phyloP scores from a whole-genome alignment of 2,329 filamentous ascomycete species.

The Verticillium zaregamsianum region DNA sequence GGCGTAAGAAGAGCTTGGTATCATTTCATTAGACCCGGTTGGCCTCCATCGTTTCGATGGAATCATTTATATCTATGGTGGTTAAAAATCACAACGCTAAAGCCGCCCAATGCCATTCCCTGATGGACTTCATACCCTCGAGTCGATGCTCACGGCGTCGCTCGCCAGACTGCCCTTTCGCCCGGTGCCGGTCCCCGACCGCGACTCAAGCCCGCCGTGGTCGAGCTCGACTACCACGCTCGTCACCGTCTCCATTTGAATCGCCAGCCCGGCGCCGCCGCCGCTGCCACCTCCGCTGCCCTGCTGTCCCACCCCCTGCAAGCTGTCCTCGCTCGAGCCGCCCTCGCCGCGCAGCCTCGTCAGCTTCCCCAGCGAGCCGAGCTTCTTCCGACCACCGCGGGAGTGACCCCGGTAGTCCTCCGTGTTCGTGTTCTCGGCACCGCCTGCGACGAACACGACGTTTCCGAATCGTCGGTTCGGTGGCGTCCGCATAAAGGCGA shows the following conservation, averaged over 20 bases:
- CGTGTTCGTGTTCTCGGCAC: slow-evolving; percentile 4
- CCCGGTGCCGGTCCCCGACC: background rate
- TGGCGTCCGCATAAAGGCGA: slow-evolving; percentile 41
- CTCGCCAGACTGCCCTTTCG: background rate
- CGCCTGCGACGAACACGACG: slow-evolving; percentile 28
- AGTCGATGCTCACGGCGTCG: background rate
- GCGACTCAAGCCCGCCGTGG: background rate
- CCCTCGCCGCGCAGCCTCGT: background rate
- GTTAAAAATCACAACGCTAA: slow-evolving; percentile 2
- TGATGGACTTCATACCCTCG: background rate
- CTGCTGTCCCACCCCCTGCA: background rate
- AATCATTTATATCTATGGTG: background rate
- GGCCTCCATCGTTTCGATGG: background rate
- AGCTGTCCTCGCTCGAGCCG: background rate
- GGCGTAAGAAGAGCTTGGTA: background rate
- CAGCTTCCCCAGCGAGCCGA: slow-evolving; percentile 6
- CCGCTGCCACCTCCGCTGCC: background rate
- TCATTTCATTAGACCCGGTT: background rate
- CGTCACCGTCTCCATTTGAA: slow-evolving; percentile 40
- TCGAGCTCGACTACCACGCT: slow-evolving; percentile 33
- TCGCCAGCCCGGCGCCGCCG: slow-evolving; percentile 17
- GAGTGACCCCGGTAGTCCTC: background rate
- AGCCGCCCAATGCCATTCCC: background rate
- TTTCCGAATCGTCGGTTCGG: slow-evolving; percentile 34
- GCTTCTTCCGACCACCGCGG: slow-evolving; percentile 5